Conservation (phyloP, 2,329 filamentous ascomycete genomes). For the Exophiala dermatitidis region DNA sequence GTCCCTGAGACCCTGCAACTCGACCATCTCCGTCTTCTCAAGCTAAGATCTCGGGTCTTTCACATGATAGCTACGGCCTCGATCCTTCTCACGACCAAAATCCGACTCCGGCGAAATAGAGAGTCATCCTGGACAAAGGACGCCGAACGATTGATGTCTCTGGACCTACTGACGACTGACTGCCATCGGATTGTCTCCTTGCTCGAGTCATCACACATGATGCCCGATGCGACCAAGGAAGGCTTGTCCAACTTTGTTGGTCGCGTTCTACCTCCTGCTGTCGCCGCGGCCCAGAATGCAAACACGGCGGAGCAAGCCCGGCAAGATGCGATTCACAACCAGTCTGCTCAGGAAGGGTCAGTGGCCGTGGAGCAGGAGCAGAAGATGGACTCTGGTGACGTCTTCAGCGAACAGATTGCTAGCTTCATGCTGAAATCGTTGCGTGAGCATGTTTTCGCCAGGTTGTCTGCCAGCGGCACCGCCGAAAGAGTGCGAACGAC, state of each 20-base stretch:
- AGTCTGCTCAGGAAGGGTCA: slow-evolving; percentile 31
- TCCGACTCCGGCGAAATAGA: slow-evolving; percentile 57
- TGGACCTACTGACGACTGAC: slow-evolving; percentile 33
- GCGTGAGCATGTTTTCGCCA: slow-evolving; percentile 47
- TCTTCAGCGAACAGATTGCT: slow-evolving; percentile 54
- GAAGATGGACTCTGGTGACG: slow-evolving; percentile 29
- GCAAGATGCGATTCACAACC: slow-evolving; percentile 31
- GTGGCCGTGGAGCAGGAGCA: slow-evolving; percentile 46
- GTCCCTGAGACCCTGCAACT: slow-evolving; percentile 55
- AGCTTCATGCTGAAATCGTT: slow-evolving; percentile 55
- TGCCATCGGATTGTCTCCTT: slow-evolving; percentile 40
- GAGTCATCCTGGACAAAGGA: slow-evolving; percentile 58
- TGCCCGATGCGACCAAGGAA: slow-evolving; percentile 40
- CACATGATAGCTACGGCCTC: slow-evolving; percentile 55
- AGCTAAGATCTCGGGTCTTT: slow-evolving; percentile 48
- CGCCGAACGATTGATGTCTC: slow-evolving; percentile 52
- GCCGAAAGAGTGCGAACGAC: slow-evolving; percentile 53
- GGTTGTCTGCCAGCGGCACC: slow-evolving; percentile 54
- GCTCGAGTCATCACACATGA: slow-evolving; percentile 43
- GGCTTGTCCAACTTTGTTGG: slow-evolving; percentile 43
- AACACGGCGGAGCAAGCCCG: slow-evolving; percentile 23
- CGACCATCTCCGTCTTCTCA: slow-evolving; percentile 48
- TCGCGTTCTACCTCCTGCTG: slow-evolving; percentile 50
- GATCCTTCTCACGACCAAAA: slow-evolving; percentile 59
- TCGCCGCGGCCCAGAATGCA: slow-evolving; percentile 32